Evolutionary conservation across 2,329 filamentous ascomycete species (phyloP).

Genomic region (Ascochyta koolunga): DNA sequence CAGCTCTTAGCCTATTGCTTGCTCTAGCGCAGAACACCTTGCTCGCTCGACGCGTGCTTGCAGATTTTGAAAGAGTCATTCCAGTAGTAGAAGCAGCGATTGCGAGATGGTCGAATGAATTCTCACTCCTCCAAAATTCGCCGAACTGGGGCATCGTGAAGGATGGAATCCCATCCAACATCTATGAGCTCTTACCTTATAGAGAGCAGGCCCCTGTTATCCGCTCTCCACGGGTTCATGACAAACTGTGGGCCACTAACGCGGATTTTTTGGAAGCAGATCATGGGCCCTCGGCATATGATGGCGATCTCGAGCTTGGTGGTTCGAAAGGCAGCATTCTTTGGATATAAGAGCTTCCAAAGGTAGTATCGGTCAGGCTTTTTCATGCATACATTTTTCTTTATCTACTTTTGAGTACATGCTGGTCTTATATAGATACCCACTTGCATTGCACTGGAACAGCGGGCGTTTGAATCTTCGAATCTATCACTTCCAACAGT

Average conservation of each 20-base stretch:
- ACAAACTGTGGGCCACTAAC: neutral
- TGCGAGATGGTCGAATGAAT: neutral
- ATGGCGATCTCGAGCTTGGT: neutral
- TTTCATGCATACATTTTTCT: neutral
- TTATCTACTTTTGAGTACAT: neutral
- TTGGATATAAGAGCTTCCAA: neutral
- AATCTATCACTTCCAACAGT: too few relatives aligned
- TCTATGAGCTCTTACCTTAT: conserved; percentile 34
- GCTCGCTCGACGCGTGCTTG: conserved; percentile 29
- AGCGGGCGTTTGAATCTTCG: neutral
- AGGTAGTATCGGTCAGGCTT: neutral
- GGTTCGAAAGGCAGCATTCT: neutral
- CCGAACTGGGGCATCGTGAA: neutral
- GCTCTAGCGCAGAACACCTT: conserved; percentile 19
- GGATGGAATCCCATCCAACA: conserved; percentile 18
- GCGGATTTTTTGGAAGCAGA: neutral
- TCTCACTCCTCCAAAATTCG: neutral
- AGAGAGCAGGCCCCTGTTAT: conserved; percentile 1
- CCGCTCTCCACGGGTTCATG: neutral
- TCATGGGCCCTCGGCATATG: neutral
- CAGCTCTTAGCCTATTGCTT: conserved; percentile 20
- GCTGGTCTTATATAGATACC: conserved; percentile 1
- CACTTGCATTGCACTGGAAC: neutral
- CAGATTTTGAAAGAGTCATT: conserved; percentile 27
- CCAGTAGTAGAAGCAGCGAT: conserved; percentile 11